phyloP scores from a whole-genome alignment of 176 grass and related monocot genomes.

The Paspalum vaginatum region DNA sequence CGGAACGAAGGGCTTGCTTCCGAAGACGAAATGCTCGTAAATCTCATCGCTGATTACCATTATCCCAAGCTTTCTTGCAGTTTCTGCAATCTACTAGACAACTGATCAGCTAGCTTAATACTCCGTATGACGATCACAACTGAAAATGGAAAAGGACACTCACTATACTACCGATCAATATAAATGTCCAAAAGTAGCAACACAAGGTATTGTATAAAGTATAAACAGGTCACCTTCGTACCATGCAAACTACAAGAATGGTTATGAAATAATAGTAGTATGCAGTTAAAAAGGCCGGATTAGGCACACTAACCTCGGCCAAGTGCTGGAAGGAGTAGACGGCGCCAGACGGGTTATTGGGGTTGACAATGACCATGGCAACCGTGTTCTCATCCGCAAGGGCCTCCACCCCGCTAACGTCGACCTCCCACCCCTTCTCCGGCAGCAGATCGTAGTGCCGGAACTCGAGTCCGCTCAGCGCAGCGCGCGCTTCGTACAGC shows the following conservation, averaged over 20 bases:
- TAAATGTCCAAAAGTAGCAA: too few species aligned
- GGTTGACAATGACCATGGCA: neutral
- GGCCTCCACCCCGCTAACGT: slow-evolving; percentile 4
- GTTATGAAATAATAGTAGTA: too few species aligned
- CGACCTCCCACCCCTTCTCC: neutral
- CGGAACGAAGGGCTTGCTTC: slow-evolving; percentile 66
- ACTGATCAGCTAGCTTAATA: too few species aligned
- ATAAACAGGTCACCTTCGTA: too few species aligned
- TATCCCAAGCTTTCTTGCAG: slow-evolving; percentile 64
- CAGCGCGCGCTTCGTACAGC: neutral
- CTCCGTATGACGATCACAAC: too few species aligned
- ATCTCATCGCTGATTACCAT: slow-evolving; percentile 77
- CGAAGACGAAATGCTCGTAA: slow-evolving; percentile 65
- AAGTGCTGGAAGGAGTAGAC: slow-evolving; percentile 19
- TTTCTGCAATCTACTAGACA: slow-evolving; percentile 65
- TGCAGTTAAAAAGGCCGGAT: too few species aligned
- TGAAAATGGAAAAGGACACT: too few species aligned
- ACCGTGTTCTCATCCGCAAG: slow-evolving; percentile 2
- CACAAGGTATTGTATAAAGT: too few species aligned
- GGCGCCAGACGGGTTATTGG: neutral
- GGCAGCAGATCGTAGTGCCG: neutral
- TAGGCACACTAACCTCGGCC: slow-evolving; percentile 47
- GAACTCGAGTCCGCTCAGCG: neutral
- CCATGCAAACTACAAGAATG: too few species aligned
- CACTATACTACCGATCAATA: too few species aligned